Percentiles rank a stretch among this genome's conserved stretches.
phyloP scores from a whole-genome alignment of 768 basidiomycete species.

The Nidularia sp. region DNA sequence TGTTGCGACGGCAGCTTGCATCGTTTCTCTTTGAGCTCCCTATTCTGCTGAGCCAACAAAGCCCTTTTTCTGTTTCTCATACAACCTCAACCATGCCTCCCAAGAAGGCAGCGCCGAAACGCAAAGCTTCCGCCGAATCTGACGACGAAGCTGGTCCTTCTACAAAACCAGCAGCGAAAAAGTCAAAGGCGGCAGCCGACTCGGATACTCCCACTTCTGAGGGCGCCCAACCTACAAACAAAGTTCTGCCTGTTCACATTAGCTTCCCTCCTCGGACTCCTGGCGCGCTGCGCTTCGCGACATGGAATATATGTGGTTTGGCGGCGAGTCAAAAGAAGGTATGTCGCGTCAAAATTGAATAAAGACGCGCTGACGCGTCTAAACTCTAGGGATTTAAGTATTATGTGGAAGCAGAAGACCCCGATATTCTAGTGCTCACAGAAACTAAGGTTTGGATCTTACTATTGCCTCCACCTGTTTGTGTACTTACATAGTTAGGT shows the following conservation, averaged over 20 bases:
- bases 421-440: conserved; percentile 79
- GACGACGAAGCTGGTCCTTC: conserved; percentile 20
- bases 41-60: not conserved
- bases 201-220: conserved; percentile 3
- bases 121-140: conserved; percentile 7
- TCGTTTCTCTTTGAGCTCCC: not conserved
- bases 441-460: conserved; percentile 68
- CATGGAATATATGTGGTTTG: conserved; percentile 83
- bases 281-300: conserved; percentile 50
- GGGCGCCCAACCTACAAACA: conserved; percentile 70
- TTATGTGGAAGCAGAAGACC: conserved; percentile 83
- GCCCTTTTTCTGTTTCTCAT: not conserved
- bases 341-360: not conserved
- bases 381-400: conserved; percentile 65
- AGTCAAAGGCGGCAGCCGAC: conserved; percentile 5
- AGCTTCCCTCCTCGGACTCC: conserved; percentile 44
- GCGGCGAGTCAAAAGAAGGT: conserved; percentile 80
- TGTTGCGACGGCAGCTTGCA: not conserved
- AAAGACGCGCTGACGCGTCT: not conserved
- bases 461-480: not conserved
- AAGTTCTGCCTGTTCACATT: conserved; percentile 61
- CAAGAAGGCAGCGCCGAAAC: conserved; percentile 3
- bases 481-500: conserved; percentile 39
- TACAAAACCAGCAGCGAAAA: conserved; percentile 12
- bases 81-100: not conserved